Evolutionary conservation across 2,329 filamentous ascomycete species (phyloP), one percentile per base, ranked within the genome.

Genomic region (Fusarium paranaense): DNA sequence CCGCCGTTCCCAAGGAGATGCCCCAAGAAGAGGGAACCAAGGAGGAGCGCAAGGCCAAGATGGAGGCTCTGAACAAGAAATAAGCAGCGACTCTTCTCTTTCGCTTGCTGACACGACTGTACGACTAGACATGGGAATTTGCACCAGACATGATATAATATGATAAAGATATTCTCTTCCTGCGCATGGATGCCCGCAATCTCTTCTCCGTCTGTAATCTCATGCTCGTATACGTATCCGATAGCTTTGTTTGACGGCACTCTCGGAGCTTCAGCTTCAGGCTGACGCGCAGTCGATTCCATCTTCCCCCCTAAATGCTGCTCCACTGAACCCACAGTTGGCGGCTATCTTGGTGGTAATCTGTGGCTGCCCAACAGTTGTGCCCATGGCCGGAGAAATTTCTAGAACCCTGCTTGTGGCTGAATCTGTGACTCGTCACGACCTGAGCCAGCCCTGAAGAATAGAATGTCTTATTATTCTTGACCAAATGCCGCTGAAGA

Each of bases 1-100:
- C 90, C 18, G 90, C 84, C 32, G 76, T 90, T 30, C 84, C 88
- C 20, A 82, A 89, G 71, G 85, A 87, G 69, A 87, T 90, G 83
- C 86, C 86, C 18, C 82, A 82, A 37, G 80, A 87, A 60, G 89
- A 92, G 83, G 90, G 90, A 18, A 90, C 88, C 67, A 93, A 92
- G 83, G 92, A 93, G 80, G 92, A 94, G 78, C 88, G 92, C 63
- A 85, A 87, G 78, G 90, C 88, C 14, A 91, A 90, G 81, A 91
- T 90, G 70, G 85, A 90, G 80, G 90, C 89, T 78, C 77, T 94
- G 81, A 94, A 94, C 86, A 90, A 92, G 79, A 78, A 79, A 70
- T 77, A 70, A 76, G 64, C 64, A 35, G 32, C 27, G 14, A 25
- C 25, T 25, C 25, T 25, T 25, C 25, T 25, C 25, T 25, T 63